Evolutionary conservation across 2,329 filamentous ascomycete genomes (phyloP).

Genomic region (Fusarium sp.): DNA sequence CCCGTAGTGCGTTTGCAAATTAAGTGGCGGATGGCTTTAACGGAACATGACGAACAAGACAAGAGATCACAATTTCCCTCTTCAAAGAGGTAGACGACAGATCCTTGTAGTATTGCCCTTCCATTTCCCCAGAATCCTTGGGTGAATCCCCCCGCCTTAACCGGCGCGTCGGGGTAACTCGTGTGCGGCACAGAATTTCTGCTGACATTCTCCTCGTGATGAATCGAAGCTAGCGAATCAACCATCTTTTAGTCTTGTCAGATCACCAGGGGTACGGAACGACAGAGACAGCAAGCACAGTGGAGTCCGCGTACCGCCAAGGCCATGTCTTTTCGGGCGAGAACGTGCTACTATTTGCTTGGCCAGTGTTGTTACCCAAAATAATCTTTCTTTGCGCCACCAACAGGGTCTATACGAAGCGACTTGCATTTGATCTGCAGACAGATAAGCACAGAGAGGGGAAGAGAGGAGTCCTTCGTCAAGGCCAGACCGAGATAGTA

Average conservation of each 20-base stretch:
- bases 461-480: background rate
- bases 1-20: conserved; percentile 11
- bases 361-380: conserved; percentile 24
- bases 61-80: background rate
- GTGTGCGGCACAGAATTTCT: background rate
- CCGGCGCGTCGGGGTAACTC: conserved; percentile 5
- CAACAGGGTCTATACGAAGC: conserved; percentile 28
- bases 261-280: conserved; percentile 17
- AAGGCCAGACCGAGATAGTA: background rate
- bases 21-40: background rate
- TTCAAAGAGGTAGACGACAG: background rate
- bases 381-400: conserved; percentile 23
- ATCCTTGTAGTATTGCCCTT: background rate
- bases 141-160: background rate
- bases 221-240: conserved; percentile 16
- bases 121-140: background rate
- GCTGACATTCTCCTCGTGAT: conserved; percentile 4
- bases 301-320: background rate
- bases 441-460: conserved; percentile 3
- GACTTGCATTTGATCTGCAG: conserved; percentile 27
- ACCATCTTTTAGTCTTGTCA: conserved; percentile 6
- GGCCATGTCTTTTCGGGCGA: background rate
- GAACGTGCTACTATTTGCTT: conserved; percentile 26
- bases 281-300: no score
- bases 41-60: background rate